phyloP scores from a whole-genome alignment of 2,329 filamentous ascomycete genomes.

The Cladosporium colombiae region DNA sequence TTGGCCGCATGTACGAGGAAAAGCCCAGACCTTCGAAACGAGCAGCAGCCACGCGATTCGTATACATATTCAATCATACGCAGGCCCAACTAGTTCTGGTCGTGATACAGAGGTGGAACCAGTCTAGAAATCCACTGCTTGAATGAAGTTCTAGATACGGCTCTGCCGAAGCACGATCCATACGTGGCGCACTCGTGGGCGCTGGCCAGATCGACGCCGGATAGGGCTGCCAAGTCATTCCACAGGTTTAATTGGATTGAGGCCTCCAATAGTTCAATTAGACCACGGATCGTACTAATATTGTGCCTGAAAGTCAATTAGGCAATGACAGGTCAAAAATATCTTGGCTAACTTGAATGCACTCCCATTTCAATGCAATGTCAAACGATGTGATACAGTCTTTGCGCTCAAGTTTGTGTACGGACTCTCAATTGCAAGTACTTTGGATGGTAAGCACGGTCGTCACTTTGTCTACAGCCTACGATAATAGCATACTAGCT shows the following conservation, averaged over 20 bases:
- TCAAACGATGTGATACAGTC: background rate
- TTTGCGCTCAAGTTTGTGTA: background rate
- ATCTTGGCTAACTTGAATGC: background rate
- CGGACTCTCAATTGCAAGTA: background rate
- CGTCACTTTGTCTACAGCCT: background rate
- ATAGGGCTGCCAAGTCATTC: background rate
- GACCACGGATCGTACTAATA: background rate
- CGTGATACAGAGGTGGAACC: background rate
- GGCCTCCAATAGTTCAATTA: background rate
- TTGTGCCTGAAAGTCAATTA: background rate
- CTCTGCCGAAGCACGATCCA: background rate
- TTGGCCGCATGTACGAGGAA: slow-evolving; percentile 3
- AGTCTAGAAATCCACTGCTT: background rate
- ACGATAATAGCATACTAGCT: background rate
- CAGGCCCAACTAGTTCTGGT: background rate
- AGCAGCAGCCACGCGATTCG: background rate
- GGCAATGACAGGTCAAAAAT: background rate
- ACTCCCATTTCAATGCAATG: too few relatives aligned
- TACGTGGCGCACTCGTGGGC: background rate
- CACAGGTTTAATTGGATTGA: background rate
- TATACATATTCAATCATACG: background rate
- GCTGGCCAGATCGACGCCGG: background rate
- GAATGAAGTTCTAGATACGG: background rate
- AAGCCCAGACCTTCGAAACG: background rate
- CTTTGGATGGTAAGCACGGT: background rate